phyloP scores from a whole-genome alignment of 169 alveolate genomes.

The Cryptosporidium meleagridis region DNA sequence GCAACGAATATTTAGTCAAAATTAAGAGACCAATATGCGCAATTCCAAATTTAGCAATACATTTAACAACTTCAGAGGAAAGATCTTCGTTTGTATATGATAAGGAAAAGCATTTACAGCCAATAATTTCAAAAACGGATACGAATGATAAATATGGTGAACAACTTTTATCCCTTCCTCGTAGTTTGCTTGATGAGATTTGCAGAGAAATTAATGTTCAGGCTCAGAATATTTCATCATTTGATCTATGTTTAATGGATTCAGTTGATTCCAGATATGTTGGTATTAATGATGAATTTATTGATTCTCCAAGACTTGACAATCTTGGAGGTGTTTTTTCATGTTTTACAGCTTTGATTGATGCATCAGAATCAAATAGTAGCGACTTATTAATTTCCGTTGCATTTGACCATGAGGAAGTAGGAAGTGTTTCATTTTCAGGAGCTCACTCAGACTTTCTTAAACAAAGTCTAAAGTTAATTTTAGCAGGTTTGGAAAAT shows the following conservation, averaged over 20 bases:
- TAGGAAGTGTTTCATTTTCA: conserved; percentile 89
- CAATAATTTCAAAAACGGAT: conserved; percentile 79
- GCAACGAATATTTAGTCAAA: conserved; percentile 87
- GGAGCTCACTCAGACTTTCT: conserved; percentile 91
- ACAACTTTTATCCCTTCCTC: conserved; percentile 39
- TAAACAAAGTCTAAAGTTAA: conserved; percentile 81
- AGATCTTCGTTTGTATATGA: conserved; percentile 83
- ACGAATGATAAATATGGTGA: conserved; percentile 34
- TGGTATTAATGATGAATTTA: conserved; percentile 95
- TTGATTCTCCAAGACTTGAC: conserved; percentile 93
- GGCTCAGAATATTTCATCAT: conserved; percentile 78
- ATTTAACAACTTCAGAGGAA: conserved; percentile 89
- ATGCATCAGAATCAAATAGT: conserved; percentile 77
- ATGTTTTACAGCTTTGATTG: conserved; percentile 86
- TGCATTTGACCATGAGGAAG: conserved; percentile 95
- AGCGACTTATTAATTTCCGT: conserved; percentile 78
- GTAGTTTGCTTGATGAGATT: conserved; percentile 73
- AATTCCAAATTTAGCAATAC: conserved; percentile 95
- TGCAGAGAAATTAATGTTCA: conserved; percentile 31
- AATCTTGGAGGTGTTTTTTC: conserved; percentile 91
- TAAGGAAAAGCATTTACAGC: conserved; percentile 90
- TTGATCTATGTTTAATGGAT: conserved; percentile 93
- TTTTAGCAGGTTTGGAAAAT: conserved; percentile 64
- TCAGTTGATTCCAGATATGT: conserved; percentile 87
- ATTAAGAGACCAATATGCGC: conserved; percentile 89